phyloP scores from a whole-genome alignment of 78 protist species.

The Guillardia theta region DNA sequence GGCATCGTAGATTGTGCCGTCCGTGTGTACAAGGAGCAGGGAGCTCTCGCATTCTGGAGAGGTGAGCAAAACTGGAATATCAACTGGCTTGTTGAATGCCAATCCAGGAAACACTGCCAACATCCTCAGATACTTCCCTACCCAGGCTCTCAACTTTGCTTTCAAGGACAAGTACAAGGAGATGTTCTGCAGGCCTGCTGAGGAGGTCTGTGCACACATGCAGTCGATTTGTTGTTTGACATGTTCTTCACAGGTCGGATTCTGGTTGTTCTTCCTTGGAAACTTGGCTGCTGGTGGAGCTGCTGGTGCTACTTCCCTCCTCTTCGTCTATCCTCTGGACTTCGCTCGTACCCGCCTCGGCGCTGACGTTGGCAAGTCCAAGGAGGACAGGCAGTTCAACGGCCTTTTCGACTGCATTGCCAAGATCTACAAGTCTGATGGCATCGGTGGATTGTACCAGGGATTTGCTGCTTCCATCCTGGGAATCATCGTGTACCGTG shows the following conservation, averaged over 20 bases:
- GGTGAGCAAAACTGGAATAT: background rate
- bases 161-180: slow-evolving; percentile 94
- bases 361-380: slow-evolving; percentile 77
- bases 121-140: slow-evolving; percentile 97
- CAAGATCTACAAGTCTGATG: slow-evolving; percentile 73
- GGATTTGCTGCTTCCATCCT: slow-evolving; percentile 90
- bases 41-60: slow-evolving; percentile 45
- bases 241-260: slow-evolving; percentile 24
- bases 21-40: slow-evolving; percentile 91
- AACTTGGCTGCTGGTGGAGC: slow-evolving; percentile 96
- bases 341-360: slow-evolving; percentile 91
- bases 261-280: slow-evolving; percentile 69
- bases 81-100: background rate
- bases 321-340: slow-evolving; percentile 95
- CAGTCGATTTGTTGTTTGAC: background rate
- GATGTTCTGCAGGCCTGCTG: slow-evolving; percentile 61
- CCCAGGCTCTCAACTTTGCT: slow-evolving; percentile 96
- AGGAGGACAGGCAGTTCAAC: slow-evolving; percentile 85
- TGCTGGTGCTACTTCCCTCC: slow-evolving; percentile 95
- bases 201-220: background rate
- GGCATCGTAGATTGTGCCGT: slow-evolving; percentile 90
- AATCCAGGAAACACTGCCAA: slow-evolving; percentile 96
- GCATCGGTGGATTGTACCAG: slow-evolving; percentile 88
- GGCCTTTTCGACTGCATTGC: slow-evolving; percentile 86
- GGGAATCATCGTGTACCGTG: slow-evolving; percentile 6